These are phyloP conservation scores for Hibiscus mutabilis DNA, from an alignment of 345 rosid genomes.

Conservation along the genomic window DNA sequence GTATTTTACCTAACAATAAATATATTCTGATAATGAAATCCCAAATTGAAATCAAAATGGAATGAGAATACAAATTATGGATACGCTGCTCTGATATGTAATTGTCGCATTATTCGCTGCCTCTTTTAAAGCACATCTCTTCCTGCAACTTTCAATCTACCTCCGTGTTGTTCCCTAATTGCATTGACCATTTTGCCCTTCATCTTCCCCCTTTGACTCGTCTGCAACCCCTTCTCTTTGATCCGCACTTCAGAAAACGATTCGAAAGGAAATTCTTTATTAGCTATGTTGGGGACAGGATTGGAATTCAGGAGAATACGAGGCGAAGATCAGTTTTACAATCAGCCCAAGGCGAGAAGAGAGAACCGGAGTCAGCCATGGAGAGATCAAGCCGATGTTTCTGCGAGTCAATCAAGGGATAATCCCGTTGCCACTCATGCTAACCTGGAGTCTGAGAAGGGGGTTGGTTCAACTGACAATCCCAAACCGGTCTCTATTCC, in stretches of 20 bases:
- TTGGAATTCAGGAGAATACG: constrained; percentile 35
- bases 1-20: too few species aligned
- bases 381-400: constrained; percentile 36
- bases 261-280: not conserved
- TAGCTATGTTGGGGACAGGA: constrained; percentile 45
- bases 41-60: too few species aligned
- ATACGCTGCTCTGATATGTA: not conserved
- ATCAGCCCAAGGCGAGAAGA: constrained; percentile 31
- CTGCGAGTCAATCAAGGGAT: constrained; percentile 26
- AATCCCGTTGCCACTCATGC: not conserved
- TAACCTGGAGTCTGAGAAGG: constrained; percentile 24
- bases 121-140: not conserved
- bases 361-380: constrained; percentile 30
- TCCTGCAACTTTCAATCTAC: not conserved
- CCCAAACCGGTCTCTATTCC: constrained; percentile 17
- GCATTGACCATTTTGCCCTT: constrained; percentile 19
- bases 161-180: not conserved
- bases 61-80: not conserved
- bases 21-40: too few species aligned
- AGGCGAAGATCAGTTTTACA: constrained; percentile 44
- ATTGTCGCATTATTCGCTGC: not conserved
- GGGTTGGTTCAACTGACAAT: constrained; percentile 9
- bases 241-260: not conserved
- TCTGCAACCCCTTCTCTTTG: constrained; percentile 2
- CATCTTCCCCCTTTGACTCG: not conserved